Base-by-base conservation (phyloP, 192 early-diverging fungal species). In the Coemansia sp. region DNA sequence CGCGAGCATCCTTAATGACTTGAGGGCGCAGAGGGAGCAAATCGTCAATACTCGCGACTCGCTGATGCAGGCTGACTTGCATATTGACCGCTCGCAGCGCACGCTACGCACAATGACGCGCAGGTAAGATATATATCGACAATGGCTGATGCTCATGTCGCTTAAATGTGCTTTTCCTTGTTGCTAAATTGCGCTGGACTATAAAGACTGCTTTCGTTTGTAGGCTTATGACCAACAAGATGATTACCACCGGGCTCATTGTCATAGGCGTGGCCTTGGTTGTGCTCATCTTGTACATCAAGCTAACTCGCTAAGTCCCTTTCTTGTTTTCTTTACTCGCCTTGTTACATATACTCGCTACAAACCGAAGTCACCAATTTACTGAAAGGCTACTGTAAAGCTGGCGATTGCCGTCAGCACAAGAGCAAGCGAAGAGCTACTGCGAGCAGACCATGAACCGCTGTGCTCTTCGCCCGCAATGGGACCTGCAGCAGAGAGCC, bases 1-100 rank as follows among this genome's bases (percentile, higher is more conserved):
- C 4, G 92, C 92, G 32, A 87, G 85, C 35, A 96, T 96, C 19
- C 78, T 99, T 58, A 87, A 88, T 14, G 89, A 90, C 62, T 70
- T 98, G 68, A 86, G 92, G 59, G 84, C 90, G 29, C 97, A 99
- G 75, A 70, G 97, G 36, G 94, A 99, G 73, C 94, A 96, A 60
- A 94, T 99, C 67, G 68, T 91, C 25, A 79, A 90, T 49, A 93
- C 95, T 24, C 83, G 91, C 64, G 91, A 97, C 84, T 88, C 89
- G 91, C 85, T 97, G 69, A 85, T 80, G 78, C 91, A 90, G 70
- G 92, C 94, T 41, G 91, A 92, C 67, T 84, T 85, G 6, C 84
- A 91, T 71, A 87, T 91, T 60, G 84, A 89, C 70, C 76, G 85
- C 73, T 87, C 90, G 24, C 86, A 84, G 24, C 83, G 85, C 62